These are phyloP conservation scores for Oryza meridionalis DNA, from an alignment of 176 grass and related monocot genomes.

Conservation along the genomic window DNA sequence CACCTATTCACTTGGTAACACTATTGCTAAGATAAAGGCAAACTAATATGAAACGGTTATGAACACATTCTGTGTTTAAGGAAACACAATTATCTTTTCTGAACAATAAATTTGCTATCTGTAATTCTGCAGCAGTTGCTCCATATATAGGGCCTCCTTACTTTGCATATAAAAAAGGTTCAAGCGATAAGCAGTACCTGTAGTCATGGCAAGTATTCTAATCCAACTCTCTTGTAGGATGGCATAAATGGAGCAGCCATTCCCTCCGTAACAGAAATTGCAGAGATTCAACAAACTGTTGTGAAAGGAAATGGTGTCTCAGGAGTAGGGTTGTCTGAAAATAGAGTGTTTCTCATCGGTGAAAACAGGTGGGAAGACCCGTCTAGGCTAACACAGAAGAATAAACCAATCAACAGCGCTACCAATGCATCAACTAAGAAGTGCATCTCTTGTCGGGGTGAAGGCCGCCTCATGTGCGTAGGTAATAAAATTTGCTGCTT, in stretches of 20 bases:
- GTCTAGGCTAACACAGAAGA: conserved; percentile 60
- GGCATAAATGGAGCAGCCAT: conserved; percentile 64
- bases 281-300: conserved; percentile 58
- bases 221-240: conserved; percentile 40
- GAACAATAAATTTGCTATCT: neutral
- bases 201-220: neutral
- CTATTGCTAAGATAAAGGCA: neutral
- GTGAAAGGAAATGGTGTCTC: conserved; percentile 53
- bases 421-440: conserved; percentile 41
- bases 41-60: neutral
- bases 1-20: neutral
- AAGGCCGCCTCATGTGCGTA: conserved; percentile 82
- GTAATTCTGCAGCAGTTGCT: neutral
- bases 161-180: neutral
- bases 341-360: conserved; percentile 86
- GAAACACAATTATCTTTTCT: neutral
- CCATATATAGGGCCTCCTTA: neutral
- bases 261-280: conserved; percentile 51
- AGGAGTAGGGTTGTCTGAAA: conserved; percentile 44
- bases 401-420: conserved; percentile 41
- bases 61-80: neutral
- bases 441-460: conserved; percentile 77
- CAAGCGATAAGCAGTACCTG: neutral
- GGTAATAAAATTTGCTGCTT: conserved; percentile 48
- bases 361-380: conserved; percentile 98